These are phyloP conservation scores for Xanthoconium purpureum DNA, from an alignment of 768 basidiomycete species.

Conservation along the genomic window DNA sequence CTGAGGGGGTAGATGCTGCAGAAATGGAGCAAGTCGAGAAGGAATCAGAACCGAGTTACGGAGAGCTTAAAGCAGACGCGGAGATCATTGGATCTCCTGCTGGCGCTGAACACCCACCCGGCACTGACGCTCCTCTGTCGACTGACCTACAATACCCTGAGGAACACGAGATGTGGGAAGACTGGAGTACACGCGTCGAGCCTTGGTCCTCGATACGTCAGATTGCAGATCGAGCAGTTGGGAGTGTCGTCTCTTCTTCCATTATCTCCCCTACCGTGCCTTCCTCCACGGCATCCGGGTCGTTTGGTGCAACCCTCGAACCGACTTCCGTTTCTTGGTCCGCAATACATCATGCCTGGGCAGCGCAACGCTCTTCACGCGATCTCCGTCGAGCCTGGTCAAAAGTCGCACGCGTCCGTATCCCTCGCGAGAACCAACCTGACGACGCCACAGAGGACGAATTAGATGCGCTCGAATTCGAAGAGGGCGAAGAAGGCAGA, in stretches of 20 bases:
- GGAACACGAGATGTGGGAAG: conserved; percentile 44
- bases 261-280: conserved; percentile 8
- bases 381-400: conserved; percentile 60
- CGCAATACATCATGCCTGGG: conserved; percentile 66
- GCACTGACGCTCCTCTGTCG: background rate
- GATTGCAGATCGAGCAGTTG: conserved; percentile 75
- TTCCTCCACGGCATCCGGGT: conserved; percentile 19
- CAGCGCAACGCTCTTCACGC: conserved; percentile 45
- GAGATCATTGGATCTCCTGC: conserved; percentile 15
- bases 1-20: conserved; percentile 2
- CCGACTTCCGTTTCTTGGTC: conserved; percentile 65
- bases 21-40: conserved; percentile 6
- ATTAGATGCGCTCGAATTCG: conserved; percentile 31
- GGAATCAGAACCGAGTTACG: background rate
- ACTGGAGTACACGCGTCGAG: conserved; percentile 71
- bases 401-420: conserved; percentile 43
- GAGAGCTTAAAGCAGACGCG: conserved; percentile 17
- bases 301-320: conserved; percentile 29
- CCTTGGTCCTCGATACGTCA: conserved; percentile 66
- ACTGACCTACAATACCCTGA: conserved; percentile 14
- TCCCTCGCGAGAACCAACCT: conserved; percentile 35
- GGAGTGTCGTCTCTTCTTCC: conserved; percentile 48
- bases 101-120: conserved; percentile 11
- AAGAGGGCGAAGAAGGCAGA: conserved; percentile 26
- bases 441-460: conserved; percentile 34